Conservation (phyloP, 2,329 filamentous ascomycete species). For the Aciculosporium take region DNA sequence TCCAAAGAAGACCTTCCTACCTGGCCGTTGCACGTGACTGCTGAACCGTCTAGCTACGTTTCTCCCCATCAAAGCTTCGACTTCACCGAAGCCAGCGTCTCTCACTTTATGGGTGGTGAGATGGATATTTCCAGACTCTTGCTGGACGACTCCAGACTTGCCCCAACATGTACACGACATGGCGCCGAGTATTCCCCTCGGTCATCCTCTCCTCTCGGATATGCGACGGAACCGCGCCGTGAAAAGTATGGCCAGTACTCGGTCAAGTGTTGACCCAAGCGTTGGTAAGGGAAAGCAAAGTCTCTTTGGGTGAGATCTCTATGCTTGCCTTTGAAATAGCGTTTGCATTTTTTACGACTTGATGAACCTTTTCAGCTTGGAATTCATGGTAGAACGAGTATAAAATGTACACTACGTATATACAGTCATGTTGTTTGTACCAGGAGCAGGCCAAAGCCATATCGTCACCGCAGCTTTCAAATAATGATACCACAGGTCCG, state of each 20-base stretch:
- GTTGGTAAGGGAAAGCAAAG: not conserved
- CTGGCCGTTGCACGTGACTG: conserved; percentile 24
- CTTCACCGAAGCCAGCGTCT: conserved; percentile 26
- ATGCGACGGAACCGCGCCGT: conserved; percentile 9
- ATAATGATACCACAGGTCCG: too few relatives aligned
- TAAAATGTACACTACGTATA: too few relatives aligned
- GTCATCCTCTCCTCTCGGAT: conserved; percentile 12
- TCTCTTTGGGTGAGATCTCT: too few relatives aligned
- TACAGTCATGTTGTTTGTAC: too few relatives aligned
- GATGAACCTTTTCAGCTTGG: too few relatives aligned
- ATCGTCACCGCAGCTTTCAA: too few relatives aligned
- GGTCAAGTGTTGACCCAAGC: conserved; percentile 8
- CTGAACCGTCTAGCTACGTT: conserved; percentile 16
- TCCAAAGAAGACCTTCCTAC: conserved; percentile 34
- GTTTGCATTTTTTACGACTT: too few relatives aligned
- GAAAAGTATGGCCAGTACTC: conserved; percentile 8
- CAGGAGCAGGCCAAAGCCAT: too few relatives aligned
- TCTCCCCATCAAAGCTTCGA: conserved; percentile 23
- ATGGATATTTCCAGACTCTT: conserved; percentile 49
- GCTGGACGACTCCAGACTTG: conserved; percentile 34
- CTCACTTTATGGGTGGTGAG: conserved; percentile 33
- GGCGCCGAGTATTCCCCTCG: conserved; percentile 13
- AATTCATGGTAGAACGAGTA: too few relatives aligned
- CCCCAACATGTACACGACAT: conserved; percentile 13
- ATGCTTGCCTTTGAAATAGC: not conserved